Conservation (phyloP, 768 basidiomycete species). For the Mycena sanguinolenta region DNA sequence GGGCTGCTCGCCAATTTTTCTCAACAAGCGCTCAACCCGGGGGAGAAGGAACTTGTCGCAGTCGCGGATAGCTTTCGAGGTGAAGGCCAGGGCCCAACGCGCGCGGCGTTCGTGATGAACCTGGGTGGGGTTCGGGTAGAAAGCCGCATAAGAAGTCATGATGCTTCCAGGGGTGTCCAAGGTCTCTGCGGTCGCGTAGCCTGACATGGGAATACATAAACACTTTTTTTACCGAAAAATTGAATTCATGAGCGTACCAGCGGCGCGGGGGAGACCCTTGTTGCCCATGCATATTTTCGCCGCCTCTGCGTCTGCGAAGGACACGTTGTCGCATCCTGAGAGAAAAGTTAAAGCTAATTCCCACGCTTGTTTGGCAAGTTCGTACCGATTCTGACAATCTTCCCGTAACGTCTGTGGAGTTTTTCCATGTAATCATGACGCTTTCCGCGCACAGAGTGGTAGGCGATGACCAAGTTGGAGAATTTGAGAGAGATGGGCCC, state of each 20-base stretch:
- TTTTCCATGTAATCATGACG: conserved; percentile 17
- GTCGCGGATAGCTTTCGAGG: conserved; percentile 19
- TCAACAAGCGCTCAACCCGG: conserved; percentile 11
- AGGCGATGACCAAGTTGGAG: conserved; percentile 44
- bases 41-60: conserved; percentile 17
- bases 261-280: conserved; percentile 5
- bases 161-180: conserved; percentile 16
- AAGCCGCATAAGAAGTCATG: conserved; percentile 13
- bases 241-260: neutral
- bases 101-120: conserved; percentile 15
- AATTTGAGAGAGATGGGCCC: conserved; percentile 59
- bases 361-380: too few species aligned
- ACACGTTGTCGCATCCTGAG: conserved; percentile 10
- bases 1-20: conserved; percentile 12
- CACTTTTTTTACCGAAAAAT: neutral
- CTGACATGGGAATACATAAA: neutral
- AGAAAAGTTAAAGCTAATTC: neutral
- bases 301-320: conserved; percentile 11
- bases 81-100: conserved; percentile 20
- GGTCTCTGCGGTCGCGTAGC: conserved; percentile 10
- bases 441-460: conserved; percentile 10
- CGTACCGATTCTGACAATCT: conserved; percentile 22
- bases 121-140: conserved; percentile 18
- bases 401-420: conserved; percentile 21
- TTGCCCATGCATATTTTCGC: conserved; percentile 11